Base-by-base conservation (phyloP, 345 rosid species). In the Trapa bicornis region DNA sequence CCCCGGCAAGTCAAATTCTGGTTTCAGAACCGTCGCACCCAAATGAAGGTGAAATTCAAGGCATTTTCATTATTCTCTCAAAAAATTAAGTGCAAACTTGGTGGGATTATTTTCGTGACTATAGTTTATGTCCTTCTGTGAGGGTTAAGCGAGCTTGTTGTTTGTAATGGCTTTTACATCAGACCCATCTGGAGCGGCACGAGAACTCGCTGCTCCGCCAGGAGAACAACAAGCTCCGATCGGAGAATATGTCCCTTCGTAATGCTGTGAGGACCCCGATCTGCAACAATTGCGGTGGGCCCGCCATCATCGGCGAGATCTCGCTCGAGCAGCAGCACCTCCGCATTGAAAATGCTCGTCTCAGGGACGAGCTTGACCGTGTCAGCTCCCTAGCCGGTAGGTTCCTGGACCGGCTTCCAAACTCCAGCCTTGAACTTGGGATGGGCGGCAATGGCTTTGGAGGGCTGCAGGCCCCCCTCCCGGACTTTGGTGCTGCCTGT, bases 1-100 rank as follows among this genome's bases (percentile, higher is more conserved):
- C 85, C 97, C 17, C 83, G 93, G 74, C 97, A 91, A 74, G 96
- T 91, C 75, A 91, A 91, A 86, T 91, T 91, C 79, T 91, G 97
- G 97, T 91, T 91, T 74, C 97, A 91, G 67, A 91, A 91, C 76
- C 94, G 97, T 22, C 84, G 97, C 0, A 91, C 97, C 71, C 97
- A 91, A 58, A 89, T 91, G 97, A 91, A 91, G 96, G 97, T 91
- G 62, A 32, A 62, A 22, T 29, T 3, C 29, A 22, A 7, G 22
- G n/a, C 1, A 11, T 11, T 45, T 45, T 45, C 8, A 45, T 45
- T 11, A 45, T 7, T 42, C 13, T 45, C 11, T 45, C 13, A 45
- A 7, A 17, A 8, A 2, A 9, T 10, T 58, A 45, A 11, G 48
- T 2, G 11, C 7, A 45, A 45, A 6, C 48, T 7, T 45, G 48